Evolutionary conservation across 345 rosid genomes (phyloP).

Genomic region (Citrus mangshanensis): DNA sequence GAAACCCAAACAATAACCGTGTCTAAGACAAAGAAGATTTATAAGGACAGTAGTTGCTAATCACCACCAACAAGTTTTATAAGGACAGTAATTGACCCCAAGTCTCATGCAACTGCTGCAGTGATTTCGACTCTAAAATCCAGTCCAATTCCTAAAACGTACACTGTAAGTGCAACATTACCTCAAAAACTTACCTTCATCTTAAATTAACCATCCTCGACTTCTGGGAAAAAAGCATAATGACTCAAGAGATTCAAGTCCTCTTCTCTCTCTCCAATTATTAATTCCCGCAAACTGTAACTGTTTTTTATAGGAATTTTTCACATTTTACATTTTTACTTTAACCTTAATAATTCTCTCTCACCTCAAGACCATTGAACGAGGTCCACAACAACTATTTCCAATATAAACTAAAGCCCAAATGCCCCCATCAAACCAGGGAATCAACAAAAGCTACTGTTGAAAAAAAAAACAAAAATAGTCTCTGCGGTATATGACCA

Average conservation of each 20-base stretch:
- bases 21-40: neutral
- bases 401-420: neutral
- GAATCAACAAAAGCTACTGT: neutral
- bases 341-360: slow-evolving; percentile 28
- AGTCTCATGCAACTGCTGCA: slow-evolving; percentile 2
- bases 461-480: neutral
- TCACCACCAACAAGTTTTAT: slow-evolving; percentile 6
- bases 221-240: neutral
- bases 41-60: neutral
- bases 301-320: neutral
- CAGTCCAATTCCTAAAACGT: neutral
- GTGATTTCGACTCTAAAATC: neutral
- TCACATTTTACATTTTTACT: slow-evolving; percentile 23
- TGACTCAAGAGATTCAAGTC: neutral
- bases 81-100: slow-evolving; percentile 6
- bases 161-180: neutral
- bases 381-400: slow-evolving; percentile 23
- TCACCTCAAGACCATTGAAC: slow-evolving; percentile 10
- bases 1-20: neutral
- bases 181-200: slow-evolving; percentile 4
- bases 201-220: neutral
- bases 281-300: slow-evolving; percentile 9
- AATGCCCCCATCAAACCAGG: neutral
- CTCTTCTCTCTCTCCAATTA: slow-evolving; percentile 26
- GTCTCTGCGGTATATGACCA: neutral